Evolutionary conservation across 2,329 filamentous ascomycete genomes (phyloP).

Genomic region (Ophiostoma ips): DNA sequence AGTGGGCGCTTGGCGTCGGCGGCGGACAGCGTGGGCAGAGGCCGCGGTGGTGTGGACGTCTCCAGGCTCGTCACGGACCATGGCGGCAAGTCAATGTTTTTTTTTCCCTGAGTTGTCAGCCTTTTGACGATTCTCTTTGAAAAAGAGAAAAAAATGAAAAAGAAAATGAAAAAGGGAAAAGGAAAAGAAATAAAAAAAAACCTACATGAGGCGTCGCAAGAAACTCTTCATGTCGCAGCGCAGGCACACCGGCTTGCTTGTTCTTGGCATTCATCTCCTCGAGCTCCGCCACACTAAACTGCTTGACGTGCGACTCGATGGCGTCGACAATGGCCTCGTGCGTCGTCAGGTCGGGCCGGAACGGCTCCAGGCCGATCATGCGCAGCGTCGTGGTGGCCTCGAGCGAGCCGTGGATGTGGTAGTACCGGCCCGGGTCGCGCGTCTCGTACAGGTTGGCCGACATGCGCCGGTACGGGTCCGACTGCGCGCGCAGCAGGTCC

Average conservation of each 20-base stretch:
- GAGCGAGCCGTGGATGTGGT: constrained; percentile 38
- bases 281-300: constrained; percentile 26
- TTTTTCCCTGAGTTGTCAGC: constrained; percentile 1
- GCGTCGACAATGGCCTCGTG: constrained; percentile 33
- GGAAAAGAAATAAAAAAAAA: no score
- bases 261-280: constrained; percentile 26
- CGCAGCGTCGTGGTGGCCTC: constrained; percentile 27
- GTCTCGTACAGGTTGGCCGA: constrained; percentile 14
- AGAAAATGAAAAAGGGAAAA: no score
- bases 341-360: constrained; percentile 22
- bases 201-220: constrained; percentile 22
- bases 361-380: constrained; percentile 30
- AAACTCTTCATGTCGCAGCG: constrained; percentile 30
- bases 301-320: constrained; percentile 34
- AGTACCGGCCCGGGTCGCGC: constrained; percentile 29
- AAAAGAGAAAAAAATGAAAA: no score
- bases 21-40: constrained; percentile 18
- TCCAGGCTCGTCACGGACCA: constrained; percentile 34
- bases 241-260: constrained; percentile 30
- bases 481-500: constrained; percentile 57
- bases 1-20: constrained; percentile 21
- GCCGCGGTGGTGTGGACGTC: constrained; percentile 31
- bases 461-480: constrained; percentile 39
- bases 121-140: no score
- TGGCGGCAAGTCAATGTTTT: constrained; percentile 27